Conservation (phyloP, 345 rosid genomes). For the Eucalyptus victrix region DNA sequence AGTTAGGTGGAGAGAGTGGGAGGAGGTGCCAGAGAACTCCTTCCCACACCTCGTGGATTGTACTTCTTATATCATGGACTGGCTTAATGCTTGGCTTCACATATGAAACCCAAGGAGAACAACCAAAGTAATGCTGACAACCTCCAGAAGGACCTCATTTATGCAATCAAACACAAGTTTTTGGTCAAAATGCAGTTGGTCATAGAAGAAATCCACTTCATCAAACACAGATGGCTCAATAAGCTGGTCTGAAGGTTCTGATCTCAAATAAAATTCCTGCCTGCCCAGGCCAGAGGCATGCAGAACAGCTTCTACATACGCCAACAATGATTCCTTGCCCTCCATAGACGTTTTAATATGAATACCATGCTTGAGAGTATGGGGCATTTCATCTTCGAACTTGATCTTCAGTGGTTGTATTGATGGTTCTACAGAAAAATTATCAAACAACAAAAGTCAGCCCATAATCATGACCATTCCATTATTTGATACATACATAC, state of each 20-base stretch:
- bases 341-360: conserved; percentile 19
- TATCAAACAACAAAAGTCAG: background rate
- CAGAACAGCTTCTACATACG: conserved; percentile 45
- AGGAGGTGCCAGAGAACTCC: conserved; percentile 66
- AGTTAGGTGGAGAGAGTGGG: conserved; percentile 53
- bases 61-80: conserved; percentile 30
- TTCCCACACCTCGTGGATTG: conserved; percentile 47
- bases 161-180: conserved; percentile 65
- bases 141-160: conserved; percentile 72
- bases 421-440: conserved; percentile 33
- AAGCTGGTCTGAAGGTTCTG: conserved; percentile 50
- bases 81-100: conserved; percentile 31
- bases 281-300: conserved; percentile 46
- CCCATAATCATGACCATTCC: background rate
- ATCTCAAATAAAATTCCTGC: conserved; percentile 59
- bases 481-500: background rate
- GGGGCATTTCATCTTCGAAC: conserved; percentile 40
- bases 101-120: conserved; percentile 50
- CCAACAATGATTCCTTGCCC: conserved; percentile 34
- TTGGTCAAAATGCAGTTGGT: conserved; percentile 37
- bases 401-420: conserved; percentile 57
- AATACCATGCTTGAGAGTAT: conserved; percentile 7
- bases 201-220: conserved; percentile 41
- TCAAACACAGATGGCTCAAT: conserved; percentile 55
- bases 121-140: conserved; percentile 37